Percentiles rank a stretch among this genome's conserved stretches.
Evolutionary conservation across 805 yeast species (phyloP).

Genomic region (Wickerhamiella azyma): DNA sequence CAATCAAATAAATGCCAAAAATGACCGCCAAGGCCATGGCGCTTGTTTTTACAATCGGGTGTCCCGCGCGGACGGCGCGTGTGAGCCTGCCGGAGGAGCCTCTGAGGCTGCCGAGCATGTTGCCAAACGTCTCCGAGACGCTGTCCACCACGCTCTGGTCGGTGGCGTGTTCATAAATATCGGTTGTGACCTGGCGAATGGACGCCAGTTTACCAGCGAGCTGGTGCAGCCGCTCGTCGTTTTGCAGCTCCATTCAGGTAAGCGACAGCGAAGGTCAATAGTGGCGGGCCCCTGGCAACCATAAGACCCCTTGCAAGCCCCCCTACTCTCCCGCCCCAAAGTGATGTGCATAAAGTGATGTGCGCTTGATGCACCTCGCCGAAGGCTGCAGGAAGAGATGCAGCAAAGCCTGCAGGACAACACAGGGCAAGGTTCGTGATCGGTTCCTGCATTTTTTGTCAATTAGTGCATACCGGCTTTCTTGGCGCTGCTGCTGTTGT

Average conservation of each 20-base stretch:
- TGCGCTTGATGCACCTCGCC: no score
- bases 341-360: no score
- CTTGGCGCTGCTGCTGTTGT: no score
- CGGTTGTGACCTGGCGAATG: conserved; percentile 51
- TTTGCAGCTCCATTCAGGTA: conserved; percentile 29
- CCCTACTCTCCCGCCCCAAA: no score
- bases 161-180: conserved; percentile 50
- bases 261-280: background rate
- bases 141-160: conserved; percentile 31
- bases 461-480: no score
- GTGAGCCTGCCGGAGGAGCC: conserved; percentile 39
- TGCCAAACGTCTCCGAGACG: conserved; percentile 39
- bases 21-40: conserved; percentile 41
- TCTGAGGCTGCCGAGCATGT: conserved; percentile 36
- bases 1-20: conserved; percentile 43
- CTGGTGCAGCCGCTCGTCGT: conserved; percentile 47
- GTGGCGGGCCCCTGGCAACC: background rate
- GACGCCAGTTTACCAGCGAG: conserved; percentile 53
- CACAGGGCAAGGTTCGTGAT: no score
- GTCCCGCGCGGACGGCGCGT: conserved; percentile 45
- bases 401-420: no score
- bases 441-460: no score
- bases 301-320: background rate
- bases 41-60: conserved; percentile 45
- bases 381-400: no score